These are phyloP conservation scores for Pythium rishiriense DNA, from an alignment of 352 stramenopile genomes.

Conservation along the genomic window DNA sequence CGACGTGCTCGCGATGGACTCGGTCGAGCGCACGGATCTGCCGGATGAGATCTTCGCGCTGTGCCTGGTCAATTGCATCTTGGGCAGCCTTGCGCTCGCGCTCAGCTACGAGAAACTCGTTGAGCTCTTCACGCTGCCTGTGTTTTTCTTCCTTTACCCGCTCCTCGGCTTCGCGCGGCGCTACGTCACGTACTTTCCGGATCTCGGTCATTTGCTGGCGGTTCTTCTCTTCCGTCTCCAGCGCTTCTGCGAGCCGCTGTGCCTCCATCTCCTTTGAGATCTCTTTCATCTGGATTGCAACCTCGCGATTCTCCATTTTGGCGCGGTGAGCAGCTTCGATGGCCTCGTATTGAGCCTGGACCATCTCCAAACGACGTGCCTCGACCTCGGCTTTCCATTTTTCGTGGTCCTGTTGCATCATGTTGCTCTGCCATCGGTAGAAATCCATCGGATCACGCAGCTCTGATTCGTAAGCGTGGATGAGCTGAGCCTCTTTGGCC, in stretches of 20 bases:
- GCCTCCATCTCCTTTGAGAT: slow-evolving; percentile 64
- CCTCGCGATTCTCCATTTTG: slow-evolving; percentile 77
- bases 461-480: slow-evolving; percentile 89
- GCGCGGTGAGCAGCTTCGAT: slow-evolving; percentile 66
- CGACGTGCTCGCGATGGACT: slow-evolving; percentile 78
- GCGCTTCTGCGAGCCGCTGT: slow-evolving; percentile 63
- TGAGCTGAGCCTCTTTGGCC: slow-evolving; percentile 83
- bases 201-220: slow-evolving; percentile 58
- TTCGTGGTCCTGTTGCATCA: slow-evolving; percentile 79
- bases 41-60: slow-evolving; percentile 84
- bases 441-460: slow-evolving; percentile 91
- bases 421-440: slow-evolving; percentile 88
- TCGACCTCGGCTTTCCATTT: slow-evolving; percentile 74
- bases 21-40: slow-evolving; percentile 82
- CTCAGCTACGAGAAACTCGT: slow-evolving; percentile 61
- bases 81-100: slow-evolving; percentile 56
- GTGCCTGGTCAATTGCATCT: slow-evolving; percentile 64
- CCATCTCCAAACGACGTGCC: slow-evolving; percentile 76
- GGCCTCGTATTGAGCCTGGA: slow-evolving; percentile 80
- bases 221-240: slow-evolving; percentile 53
- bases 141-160: slow-evolving; percentile 61
- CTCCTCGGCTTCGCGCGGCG: slow-evolving; percentile 75
- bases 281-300: slow-evolving; percentile 79
- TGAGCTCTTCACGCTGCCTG: slow-evolving; percentile 60
- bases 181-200: slow-evolving; percentile 76